Conservation (phyloP, 805 yeast genomes). For the Kodamaea laetipori region DNA sequence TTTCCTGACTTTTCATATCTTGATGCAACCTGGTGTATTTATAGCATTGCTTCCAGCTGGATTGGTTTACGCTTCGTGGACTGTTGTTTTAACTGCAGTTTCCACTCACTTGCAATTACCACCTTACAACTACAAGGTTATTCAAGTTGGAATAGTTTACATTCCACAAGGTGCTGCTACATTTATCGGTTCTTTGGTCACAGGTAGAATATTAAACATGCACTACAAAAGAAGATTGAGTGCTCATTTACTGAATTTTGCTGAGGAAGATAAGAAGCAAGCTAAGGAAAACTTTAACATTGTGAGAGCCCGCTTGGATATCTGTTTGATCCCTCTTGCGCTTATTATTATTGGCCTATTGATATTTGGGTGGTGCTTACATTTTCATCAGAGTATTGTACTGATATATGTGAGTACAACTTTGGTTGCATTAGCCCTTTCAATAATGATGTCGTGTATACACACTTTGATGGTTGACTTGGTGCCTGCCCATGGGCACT, state of each 20-base stretch:
- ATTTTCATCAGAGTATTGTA: too few species aligned
- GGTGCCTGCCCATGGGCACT: too few species aligned
- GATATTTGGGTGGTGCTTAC: too few species aligned
- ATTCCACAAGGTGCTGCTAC: slow-evolving; percentile 75
- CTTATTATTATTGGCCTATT: not conserved
- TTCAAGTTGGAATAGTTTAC: slow-evolving; percentile 69
- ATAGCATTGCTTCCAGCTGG: slow-evolving; percentile 59
- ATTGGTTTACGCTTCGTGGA: slow-evolving; percentile 68
- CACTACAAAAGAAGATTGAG: slow-evolving; percentile 39
- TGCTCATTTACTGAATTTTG: not conserved
- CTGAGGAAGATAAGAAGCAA: not conserved
- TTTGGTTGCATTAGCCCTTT: too few species aligned
- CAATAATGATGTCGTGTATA: too few species aligned
- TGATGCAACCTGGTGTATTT: slow-evolving; percentile 46
- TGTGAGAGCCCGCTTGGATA: not conserved
- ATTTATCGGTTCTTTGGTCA: slow-evolving; percentile 54
- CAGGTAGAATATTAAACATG: slow-evolving; percentile 61
- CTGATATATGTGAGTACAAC: too few species aligned
- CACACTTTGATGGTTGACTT: too few species aligned
- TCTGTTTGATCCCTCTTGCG: not conserved
- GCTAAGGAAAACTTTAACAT: not conserved
- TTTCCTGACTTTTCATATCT: slow-evolving; percentile 43
- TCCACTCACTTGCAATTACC: slow-evolving; percentile 53
- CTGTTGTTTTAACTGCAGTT: slow-evolving; percentile 64
- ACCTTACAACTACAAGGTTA: slow-evolving; percentile 52